These are phyloP conservation scores for Cladophialophora yegresii DNA, from an alignment of 2,329 filamentous ascomycete species.

Conservation along the genomic window DNA sequence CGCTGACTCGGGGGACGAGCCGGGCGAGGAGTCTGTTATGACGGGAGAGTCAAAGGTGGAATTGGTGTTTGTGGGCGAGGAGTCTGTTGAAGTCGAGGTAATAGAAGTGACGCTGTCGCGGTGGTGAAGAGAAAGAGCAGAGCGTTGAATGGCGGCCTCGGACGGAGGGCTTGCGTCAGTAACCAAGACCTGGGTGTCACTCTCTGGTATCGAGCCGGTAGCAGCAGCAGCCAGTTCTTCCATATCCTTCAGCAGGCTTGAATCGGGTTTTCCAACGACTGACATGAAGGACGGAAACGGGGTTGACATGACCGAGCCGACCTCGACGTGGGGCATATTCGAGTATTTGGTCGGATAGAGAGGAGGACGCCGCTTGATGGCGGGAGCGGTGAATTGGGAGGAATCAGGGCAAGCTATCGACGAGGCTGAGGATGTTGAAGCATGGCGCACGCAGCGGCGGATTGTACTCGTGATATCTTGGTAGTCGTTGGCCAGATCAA, in stretches of 20 bases:
- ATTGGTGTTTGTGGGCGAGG: conserved; percentile 90
- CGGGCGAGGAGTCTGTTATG: conserved; percentile 85
- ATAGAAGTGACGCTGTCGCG: conserved; percentile 49
- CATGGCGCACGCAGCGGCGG: conserved; percentile 26
- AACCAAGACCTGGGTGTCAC: conserved; percentile 27
- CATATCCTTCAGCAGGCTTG: conserved; percentile 28
- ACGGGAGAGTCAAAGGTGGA: conserved; percentile 91
- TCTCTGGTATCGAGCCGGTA: conserved; percentile 25
- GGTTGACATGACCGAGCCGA: conserved; percentile 34
- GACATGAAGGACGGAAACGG: conserved; percentile 37
- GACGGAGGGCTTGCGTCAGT: conserved; percentile 24
- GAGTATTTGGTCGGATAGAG: conserved; percentile 22
- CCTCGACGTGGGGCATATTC: conserved; percentile 36
- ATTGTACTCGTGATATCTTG: conserved; percentile 17
- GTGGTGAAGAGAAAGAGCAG: conserved; percentile 37
- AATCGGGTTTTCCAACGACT: conserved; percentile 31
- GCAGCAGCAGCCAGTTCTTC: conserved; percentile 18
- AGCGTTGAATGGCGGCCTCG: conserved; percentile 12
- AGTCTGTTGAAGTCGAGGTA: conserved; percentile 81
- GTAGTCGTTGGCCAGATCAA: conserved; percentile 31
- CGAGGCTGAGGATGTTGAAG: conserved; percentile 15
- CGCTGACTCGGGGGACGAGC: conserved; percentile 88
- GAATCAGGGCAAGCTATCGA: conserved; percentile 21
- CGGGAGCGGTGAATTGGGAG: conserved; percentile 18
- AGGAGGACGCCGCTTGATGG: conserved; percentile 32